Evolutionary conservation across 1,284 basidiomycete genomes (phyloP).

Genomic region (Cystobasidiaceae sp.): DNA sequence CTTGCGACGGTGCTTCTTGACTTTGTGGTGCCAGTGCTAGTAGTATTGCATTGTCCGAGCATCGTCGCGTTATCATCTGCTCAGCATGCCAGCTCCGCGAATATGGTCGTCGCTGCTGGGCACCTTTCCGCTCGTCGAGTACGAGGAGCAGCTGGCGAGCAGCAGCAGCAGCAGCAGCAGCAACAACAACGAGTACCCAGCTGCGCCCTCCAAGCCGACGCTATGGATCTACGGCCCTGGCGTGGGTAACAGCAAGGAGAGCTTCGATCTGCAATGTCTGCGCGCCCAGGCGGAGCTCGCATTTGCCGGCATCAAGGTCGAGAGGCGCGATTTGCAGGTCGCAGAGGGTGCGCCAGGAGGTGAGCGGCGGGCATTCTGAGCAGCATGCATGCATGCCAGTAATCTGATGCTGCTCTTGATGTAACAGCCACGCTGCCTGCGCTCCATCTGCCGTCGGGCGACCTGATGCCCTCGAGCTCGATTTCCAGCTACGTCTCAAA

Average conservation of each 20-base stretch:
- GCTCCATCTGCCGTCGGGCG: slow-evolving; percentile 15
- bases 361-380: background rate
- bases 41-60: background rate
- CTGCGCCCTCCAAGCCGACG: slow-evolving; percentile 5
- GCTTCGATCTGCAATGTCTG: slow-evolving; percentile 28
- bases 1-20: background rate
- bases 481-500: slow-evolving; percentile 19
- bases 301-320: slow-evolving; percentile 17
- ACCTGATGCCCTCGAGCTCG: slow-evolving; percentile 13
- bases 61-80: background rate
- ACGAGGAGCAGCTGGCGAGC: slow-evolving; percentile 5
- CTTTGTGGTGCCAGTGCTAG: background rate
- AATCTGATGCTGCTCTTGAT: too few species aligned
- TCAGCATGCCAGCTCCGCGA: slow-evolving; percentile 21
- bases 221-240: slow-evolving; percentile 30
- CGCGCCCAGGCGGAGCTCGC: slow-evolving; percentile 17
- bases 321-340: slow-evolving; percentile 4
- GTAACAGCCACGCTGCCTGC: slow-evolving; percentile 26
- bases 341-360: slow-evolving; percentile 24
- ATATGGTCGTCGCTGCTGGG: slow-evolving; percentile 7
- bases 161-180: too few species aligned
- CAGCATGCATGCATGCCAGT: background rate
- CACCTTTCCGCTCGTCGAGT: slow-evolving; percentile 25
- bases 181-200: background rate
- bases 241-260: slow-evolving; percentile 20